Percentiles rank a stretch among this genome's conserved stretches.
Evolutionary conservation across 1,139 yeast species (phyloP).

Genomic region (Nadsonia commutata): DNA sequence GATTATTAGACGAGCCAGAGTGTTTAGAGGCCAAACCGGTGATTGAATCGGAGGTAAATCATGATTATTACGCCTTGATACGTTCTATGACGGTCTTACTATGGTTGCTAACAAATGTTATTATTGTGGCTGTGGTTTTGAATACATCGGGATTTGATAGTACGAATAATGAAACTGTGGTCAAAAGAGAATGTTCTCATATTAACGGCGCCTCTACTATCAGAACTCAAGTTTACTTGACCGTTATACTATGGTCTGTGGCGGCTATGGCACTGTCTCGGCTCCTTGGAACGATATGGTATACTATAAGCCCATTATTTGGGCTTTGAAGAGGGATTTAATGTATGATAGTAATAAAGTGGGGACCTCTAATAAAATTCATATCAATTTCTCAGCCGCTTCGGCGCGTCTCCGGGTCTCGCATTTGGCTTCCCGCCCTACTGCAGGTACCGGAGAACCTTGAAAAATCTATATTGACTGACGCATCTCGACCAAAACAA

Average conservation of each 20-base stretch:
- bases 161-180: slow-evolving; percentile 2
- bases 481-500: no score
- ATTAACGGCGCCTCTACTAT: slow-evolving; percentile 16
- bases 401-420: no score
- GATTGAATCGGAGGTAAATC: no score
- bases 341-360: not conserved
- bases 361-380: not conserved
- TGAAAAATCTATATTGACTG: no score
- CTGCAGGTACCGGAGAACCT: no score
- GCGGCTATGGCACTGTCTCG: slow-evolving; percentile 62
- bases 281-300: slow-evolving; percentile 35
- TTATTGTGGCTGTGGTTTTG: slow-evolving; percentile 50
- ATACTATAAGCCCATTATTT: slow-evolving; percentile 19
- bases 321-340: no score
- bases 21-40: no score
- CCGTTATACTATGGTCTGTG: slow-evolving; percentile 67
- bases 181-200: slow-evolving; percentile 13
- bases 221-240: slow-evolving; percentile 36
- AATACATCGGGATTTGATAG: slow-evolving; percentile 46
- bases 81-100: slow-evolving; percentile 64
- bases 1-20: not conserved
- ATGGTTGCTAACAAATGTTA: slow-evolving; percentile 65
- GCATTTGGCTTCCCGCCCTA: no score
- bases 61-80: slow-evolving; percentile 63
- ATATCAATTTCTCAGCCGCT: no score